phyloP scores from a whole-genome alignment of 257 asterid genomes.

The Nicotiana knightiana region DNA sequence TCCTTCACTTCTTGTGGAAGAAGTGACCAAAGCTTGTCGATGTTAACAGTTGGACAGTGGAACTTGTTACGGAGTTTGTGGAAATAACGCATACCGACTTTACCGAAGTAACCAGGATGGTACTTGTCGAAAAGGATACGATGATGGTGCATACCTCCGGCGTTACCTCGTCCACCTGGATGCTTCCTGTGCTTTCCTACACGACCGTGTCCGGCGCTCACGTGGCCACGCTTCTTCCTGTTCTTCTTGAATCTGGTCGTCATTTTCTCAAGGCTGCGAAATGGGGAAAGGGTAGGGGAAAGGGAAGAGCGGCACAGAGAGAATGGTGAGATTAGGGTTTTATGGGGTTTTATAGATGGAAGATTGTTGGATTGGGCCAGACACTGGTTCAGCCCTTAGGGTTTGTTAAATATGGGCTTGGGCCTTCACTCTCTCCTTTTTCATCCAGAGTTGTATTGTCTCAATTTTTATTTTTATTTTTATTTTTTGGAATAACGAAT shows the following conservation, averaged over 20 bases:
- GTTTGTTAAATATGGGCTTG: background rate
- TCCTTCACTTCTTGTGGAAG: constrained; percentile 19
- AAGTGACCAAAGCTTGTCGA: constrained; percentile 24
- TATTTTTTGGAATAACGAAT: too few species aligned
- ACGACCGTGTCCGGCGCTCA: constrained; percentile 42
- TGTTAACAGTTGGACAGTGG: constrained; percentile 24
- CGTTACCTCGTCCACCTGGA: constrained; percentile 36
- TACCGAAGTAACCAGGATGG: constrained; percentile 36
- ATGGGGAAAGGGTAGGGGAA: background rate
- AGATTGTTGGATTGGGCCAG: background rate
- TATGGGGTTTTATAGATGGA: background rate
- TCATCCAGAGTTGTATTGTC: too few species aligned
- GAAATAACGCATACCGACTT: constrained; percentile 33
- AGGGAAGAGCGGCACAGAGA: background rate
- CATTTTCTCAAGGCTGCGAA: constrained; percentile 3
- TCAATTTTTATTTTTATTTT: too few species aligned
- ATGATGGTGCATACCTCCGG: constrained; percentile 40
- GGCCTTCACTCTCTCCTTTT: background rate
- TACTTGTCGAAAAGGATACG: constrained; percentile 37
- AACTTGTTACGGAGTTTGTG: constrained; percentile 29
- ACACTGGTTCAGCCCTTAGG: background rate
- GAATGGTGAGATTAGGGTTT: background rate
- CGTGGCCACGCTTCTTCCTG: constrained; percentile 44
- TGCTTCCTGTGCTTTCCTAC: constrained; percentile 34
- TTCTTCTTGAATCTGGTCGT: constrained; percentile 33